phyloP scores from a whole-genome alignment of 225 moss, liverwort and hornwort genomes.

The Physcomitrium patens region DNA sequence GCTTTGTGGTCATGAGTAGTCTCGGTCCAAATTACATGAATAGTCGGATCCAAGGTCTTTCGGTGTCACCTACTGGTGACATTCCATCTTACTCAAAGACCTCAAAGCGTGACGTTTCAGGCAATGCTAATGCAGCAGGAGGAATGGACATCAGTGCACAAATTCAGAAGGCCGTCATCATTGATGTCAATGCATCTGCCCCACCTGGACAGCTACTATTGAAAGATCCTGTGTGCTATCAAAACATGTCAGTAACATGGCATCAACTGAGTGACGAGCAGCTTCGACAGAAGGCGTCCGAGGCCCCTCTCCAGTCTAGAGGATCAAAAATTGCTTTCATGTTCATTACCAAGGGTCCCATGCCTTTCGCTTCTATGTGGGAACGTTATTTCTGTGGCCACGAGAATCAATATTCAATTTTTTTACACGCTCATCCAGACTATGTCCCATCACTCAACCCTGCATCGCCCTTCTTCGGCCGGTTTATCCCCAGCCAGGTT shows the following conservation, averaged over 20 bases:
- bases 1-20: background rate
- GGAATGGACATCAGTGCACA: background rate
- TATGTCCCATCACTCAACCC: constrained; percentile 18
- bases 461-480: constrained; percentile 27
- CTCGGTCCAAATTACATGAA: background rate
- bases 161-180: background rate
- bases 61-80: background rate
- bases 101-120: background rate
- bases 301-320: no score
- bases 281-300: constrained; percentile 3
- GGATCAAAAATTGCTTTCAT: constrained; percentile 28
- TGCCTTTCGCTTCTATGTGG: constrained; percentile 37
- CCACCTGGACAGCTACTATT: background rate
- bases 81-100: background rate
- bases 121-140: background rate
- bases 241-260: constrained; percentile 28
- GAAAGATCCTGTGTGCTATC: background rate
- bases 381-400: constrained; percentile 23
- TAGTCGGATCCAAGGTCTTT: background rate
- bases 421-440: constrained; percentile 28
- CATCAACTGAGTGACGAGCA: constrained; percentile 24
- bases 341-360: constrained; percentile 21
- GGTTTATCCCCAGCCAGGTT: constrained; percentile 38
- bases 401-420: constrained; percentile 21
- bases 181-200: background rate